A percentile compares a stretch with the other conserved stretches of the same genome.
These are phyloP conservation scores for sunflower (Helianthus annuus) DNA, from an alignment of 129 eudicot species.

Conservation along the genomic window DNA sequence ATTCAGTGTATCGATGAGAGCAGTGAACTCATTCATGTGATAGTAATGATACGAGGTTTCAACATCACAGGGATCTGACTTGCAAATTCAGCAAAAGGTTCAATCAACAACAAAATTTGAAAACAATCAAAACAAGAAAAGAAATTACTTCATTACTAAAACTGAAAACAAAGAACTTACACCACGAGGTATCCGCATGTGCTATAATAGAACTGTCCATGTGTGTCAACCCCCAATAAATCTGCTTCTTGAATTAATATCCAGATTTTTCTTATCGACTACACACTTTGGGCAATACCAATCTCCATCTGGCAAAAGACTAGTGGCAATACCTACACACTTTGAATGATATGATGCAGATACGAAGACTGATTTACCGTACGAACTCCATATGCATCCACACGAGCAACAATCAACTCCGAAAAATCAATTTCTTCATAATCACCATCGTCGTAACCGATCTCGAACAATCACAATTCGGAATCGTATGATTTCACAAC, in stretches of 20 bases:
- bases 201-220: conserved; percentile 66
- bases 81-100: conserved; percentile 35
- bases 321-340: conserved; percentile 78
- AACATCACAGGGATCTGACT: conserved; percentile 55
- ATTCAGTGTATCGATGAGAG: conserved; percentile 53
- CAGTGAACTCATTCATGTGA: conserved; percentile 55
- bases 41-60: conserved; percentile 55
- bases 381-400: conserved; percentile 21
- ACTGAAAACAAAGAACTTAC: conserved; percentile 56
- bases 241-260: conserved; percentile 69
- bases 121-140: conserved; percentile 19
- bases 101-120: background rate
- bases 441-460: conserved; percentile 67
- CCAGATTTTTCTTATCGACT: conserved; percentile 49
- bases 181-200: conserved; percentile 86
- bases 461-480: conserved; percentile 43
- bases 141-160: background rate
- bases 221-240: conserved; percentile 69
- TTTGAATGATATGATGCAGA: conserved; percentile 57
- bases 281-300: conserved; percentile 98
- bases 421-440: conserved; percentile 55
- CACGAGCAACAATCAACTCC: conserved; percentile 37
- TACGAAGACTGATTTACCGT: conserved; percentile 16
- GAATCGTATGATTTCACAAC: conserved; percentile 54
- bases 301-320: conserved; percentile 83